phyloP scores from a whole-genome alignment of 2,329 filamentous ascomycete species.

The Ophiosphaerella herpotricha region DNA sequence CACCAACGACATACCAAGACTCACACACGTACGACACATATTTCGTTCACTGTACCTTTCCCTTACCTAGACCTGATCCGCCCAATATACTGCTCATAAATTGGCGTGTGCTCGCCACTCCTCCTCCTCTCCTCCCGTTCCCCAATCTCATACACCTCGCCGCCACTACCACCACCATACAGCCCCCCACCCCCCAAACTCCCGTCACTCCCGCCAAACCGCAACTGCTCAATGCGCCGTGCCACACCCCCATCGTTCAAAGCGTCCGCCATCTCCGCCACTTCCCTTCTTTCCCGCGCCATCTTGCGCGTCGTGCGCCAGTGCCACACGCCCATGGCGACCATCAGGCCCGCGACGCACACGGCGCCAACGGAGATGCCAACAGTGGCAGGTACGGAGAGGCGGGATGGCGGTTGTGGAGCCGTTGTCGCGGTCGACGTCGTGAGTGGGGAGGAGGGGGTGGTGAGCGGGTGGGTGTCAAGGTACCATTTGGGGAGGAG shows the following conservation, averaged over 20 bases:
- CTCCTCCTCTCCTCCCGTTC: no score
- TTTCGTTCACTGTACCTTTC: no score
- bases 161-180: no score
- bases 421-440: neutral
- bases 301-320: slow-evolving; percentile 10
- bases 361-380: slow-evolving; percentile 1
- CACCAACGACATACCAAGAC: no score
- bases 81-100: no score
- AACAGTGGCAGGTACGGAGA: neutral
- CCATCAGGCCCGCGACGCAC: neutral
- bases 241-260: slow-evolving; percentile 7
- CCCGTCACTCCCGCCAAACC: neutral
- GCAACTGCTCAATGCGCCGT: slow-evolving; percentile 10
- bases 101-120: no score
- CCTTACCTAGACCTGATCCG: no score
- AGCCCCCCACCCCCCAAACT: no score
- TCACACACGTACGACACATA: no score
- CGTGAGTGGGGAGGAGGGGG: neutral
- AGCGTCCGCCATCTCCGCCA: slow-evolving; percentile 9
- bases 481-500: slow-evolving; percentile 10
- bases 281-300: slow-evolving; percentile 4
- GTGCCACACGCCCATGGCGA: slow-evolving; percentile 4
- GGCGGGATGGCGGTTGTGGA: neutral
- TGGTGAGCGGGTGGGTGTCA: neutral
- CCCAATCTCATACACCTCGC: no score